Evolutionary conservation across 2,329 filamentous ascomycete genomes (phyloP).

Genomic region (Colletotrichum eleusines): DNA sequence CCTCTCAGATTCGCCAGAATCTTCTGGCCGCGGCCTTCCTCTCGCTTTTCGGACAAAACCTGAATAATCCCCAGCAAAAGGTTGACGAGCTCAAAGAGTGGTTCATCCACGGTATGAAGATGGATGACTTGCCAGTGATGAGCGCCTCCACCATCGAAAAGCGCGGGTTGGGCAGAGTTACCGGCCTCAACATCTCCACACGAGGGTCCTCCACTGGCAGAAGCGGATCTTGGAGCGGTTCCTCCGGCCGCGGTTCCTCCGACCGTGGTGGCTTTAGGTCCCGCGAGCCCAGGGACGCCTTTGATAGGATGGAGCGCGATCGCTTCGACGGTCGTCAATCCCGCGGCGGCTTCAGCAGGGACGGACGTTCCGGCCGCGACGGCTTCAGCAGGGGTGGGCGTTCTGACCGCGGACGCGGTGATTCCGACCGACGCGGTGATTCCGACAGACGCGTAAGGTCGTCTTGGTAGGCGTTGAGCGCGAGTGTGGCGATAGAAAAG

Average conservation of each 20-base stretch:
- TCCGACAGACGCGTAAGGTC: not conserved
- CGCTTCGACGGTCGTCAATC: slow-evolving; percentile 18
- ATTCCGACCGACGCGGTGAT: not conserved
- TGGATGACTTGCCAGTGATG: slow-evolving; percentile 50
- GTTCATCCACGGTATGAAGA: slow-evolving; percentile 63
- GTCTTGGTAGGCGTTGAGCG: slow-evolving; percentile 16
- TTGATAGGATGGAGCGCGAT: slow-evolving; percentile 41
- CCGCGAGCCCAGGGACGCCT: slow-evolving; percentile 43
- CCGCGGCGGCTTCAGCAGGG: slow-evolving; percentile 28
- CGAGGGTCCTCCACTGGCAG: slow-evolving; percentile 12
- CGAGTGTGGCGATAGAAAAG: not conserved
- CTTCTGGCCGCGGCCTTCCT: slow-evolving; percentile 62
- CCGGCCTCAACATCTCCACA: slow-evolving; percentile 52
- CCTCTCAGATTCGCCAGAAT: slow-evolving; percentile 51
- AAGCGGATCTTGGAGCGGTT: not conserved
- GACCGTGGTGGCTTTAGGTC: slow-evolving; percentile 35
- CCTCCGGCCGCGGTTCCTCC: not conserved
- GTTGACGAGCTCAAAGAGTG: slow-evolving; percentile 67
- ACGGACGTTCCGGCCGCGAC: slow-evolving; percentile 4
- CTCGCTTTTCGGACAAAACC: slow-evolving; percentile 67
- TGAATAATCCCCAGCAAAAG: slow-evolving; percentile 51
- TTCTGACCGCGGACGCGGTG: slow-evolving; percentile 19
- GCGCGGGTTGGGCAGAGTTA: slow-evolving; percentile 48
- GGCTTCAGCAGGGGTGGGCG: slow-evolving; percentile 22
- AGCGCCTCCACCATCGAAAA: slow-evolving; percentile 44